Evolutionary conservation across 23 red algal genomes (phyloP), one percentile per base, ranked within the genome.

Genomic region (Gracilaria vermiculophylla): DNA sequence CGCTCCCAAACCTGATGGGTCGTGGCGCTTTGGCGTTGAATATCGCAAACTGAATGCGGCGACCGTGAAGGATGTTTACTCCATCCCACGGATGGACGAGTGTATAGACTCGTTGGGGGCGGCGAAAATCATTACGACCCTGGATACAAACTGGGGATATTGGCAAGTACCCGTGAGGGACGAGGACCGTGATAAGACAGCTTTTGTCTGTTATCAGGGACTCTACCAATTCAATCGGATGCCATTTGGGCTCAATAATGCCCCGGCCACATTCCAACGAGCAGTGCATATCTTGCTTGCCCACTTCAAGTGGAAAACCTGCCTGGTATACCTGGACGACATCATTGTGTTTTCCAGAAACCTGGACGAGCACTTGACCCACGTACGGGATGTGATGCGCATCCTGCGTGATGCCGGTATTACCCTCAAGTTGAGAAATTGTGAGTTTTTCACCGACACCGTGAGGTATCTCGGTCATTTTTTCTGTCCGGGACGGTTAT

Each of bases 221-320:
- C n/a, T n/a, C n/a, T n/a, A n/a, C n/a, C n/a, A n/a, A n/a, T n/a
- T n/a, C n/a, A n/a, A 25, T 29, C 49, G 62, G 41, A 69, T 92
- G 76, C 17, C 13, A 17, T 82, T 82, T 51, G 76, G 76, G 47
- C 50, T 75, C 4, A 82, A n/a, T 0, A 92, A 92, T 44, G 76
- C 76, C 5, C 88, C 77, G 27, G 76, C 57, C 20, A 92, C 88
- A 9, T 92, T 92, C 70, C 88, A 92, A 44, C 27, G 88, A 60
- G 78, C 77, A 16, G 11, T 92, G 21, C 35, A 82, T 55, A 80
- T 92, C 19, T 71, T 82, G 32, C 40, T 92, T n/a, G 51, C 77
- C 36, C 33, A 60, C 9, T 44, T 92, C 21, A 39, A 45, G 29
- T 92, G 76, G 24, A 40, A 82, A 23, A 69, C 43, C 20, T 80